Percentiles rank a stretch among this genome's conserved stretches.
Evolutionary conservation across 345 rosid species (phyloP).

Genomic region (Populus alba): DNA sequence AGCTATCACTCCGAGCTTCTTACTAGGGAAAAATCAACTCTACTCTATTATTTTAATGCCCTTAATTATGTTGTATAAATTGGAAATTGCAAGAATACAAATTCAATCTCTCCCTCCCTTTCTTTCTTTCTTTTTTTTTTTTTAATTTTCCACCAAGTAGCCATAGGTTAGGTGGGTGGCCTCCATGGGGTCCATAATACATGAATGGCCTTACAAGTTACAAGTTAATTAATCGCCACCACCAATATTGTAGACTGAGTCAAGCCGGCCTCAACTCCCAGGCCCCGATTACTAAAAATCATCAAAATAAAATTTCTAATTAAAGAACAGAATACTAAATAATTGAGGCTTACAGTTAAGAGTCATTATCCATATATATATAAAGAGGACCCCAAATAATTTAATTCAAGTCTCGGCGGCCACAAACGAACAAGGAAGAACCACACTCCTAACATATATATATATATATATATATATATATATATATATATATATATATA

Average conservation of each 20-base stretch:
- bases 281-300: not conserved
- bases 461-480: not conserved
- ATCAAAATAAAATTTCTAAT: not conserved
- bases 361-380: not conserved
- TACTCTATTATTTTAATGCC: too few species aligned
- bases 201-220: not conserved
- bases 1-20: too few species aligned
- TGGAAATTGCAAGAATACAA: not conserved
- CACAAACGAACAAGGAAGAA: not conserved
- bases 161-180: not conserved
- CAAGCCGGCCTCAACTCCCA: too few species aligned
- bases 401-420: not conserved
- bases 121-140: not conserved
- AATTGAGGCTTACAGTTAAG: not conserved
- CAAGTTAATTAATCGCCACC: too few species aligned
- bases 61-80: not conserved
- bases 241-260: too few species aligned
- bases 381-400: not conserved
- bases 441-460: not conserved
- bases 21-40: not conserved
- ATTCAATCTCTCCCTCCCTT: not conserved
- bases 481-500: not conserved
- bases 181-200: not conserved
- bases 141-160: not conserved
- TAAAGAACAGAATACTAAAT: not conserved